Base-by-base conservation (phyloP, 2,329 filamentous ascomycete genomes). In the Hypoxylon sp. region DNA sequence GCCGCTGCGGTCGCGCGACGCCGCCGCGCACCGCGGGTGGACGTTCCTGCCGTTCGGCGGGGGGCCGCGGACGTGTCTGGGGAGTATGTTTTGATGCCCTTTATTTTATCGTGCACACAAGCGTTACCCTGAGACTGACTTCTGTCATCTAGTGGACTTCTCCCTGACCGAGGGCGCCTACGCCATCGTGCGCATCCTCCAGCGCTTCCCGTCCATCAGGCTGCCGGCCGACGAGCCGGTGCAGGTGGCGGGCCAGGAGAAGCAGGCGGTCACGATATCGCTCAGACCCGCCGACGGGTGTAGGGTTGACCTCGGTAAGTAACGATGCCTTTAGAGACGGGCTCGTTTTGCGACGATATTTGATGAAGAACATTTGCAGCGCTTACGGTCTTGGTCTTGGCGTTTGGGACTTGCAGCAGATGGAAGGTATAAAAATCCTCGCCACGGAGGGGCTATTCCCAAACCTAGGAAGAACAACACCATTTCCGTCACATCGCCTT, bases 31-130 rank as follows among this genome's bases (percentile, higher is more conserved):
- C 8, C 65, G 58, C 10, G 63, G 58, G 11, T 68, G 64, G 54
- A 67, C 57, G 3, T 70, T 65, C 23, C 37, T 69, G 8, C 67
- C 69, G 2, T 71, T 71, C 24, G 65, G 66, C 7, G 67, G 66
- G 2, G 68, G 67, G 0, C 67, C 66, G 0, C 48, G 67, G n/a
- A 62, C 64, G 23, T 71, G 67, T 45, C 17, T 68, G 31, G 64
- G 65, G 6, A 68, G 67, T 69, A 53, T 55, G 65, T 48, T 35
- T n/a, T n/a, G n/a, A n/a, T n/a, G n/a, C n/a, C n/a, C n/a, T n/a
- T n/a, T n/a, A n/a, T n/a, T n/a, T n/a, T n/a, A n/a, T n/a, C n/a
- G n/a, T n/a, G n/a, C n/a, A n/a, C n/a, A n/a, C n/a, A n/a, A n/a
- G n/a, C n/a, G n/a, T n/a, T n/a, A n/a, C n/a, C n/a, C n/a, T n/a